Evolutionary conservation across 2,329 filamentous ascomycete species (phyloP).

Genomic region (Beauveria sp.): DNA sequence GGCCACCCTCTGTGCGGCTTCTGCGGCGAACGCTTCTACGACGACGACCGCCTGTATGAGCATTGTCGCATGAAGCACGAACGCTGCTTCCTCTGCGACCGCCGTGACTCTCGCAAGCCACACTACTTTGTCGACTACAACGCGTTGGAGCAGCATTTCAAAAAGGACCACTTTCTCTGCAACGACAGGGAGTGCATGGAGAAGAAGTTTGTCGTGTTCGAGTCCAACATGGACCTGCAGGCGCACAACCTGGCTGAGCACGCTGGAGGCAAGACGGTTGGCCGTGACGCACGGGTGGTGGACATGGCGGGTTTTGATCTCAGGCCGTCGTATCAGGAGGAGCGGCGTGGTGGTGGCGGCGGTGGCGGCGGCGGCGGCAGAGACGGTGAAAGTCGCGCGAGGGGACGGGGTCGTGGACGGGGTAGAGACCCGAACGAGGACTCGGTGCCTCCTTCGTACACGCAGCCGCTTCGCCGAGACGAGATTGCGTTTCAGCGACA

Average conservation of each 20-base stretch:
- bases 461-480: constrained; percentile 73
- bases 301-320: constrained; percentile 83
- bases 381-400: constrained; percentile 29
- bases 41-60: constrained; percentile 86
- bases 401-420: constrained; percentile 38
- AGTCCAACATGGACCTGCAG: constrained; percentile 88
- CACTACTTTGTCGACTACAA: constrained; percentile 92
- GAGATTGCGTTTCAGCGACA: constrained; percentile 88
- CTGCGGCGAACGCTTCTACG: constrained; percentile 87
- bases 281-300: constrained; percentile 75
- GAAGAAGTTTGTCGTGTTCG: constrained; percentile 97
- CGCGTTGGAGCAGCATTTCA: constrained; percentile 78
- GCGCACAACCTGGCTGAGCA: constrained; percentile 85
- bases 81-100: constrained; percentile 88
- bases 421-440: constrained; percentile 86
- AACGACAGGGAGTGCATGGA: constrained; percentile 80
- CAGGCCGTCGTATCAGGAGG: constrained; percentile 61
- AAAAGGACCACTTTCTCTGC: constrained; percentile 79
- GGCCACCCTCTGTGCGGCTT: constrained; percentile 93
- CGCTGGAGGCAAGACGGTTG: constrained; percentile 73
- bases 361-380: constrained; percentile 31
- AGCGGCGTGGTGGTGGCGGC: constrained; percentile 42
- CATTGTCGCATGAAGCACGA: constrained; percentile 95
- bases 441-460: constrained; percentile 64
- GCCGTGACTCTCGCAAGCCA: constrained; percentile 59